Evolutionary conservation across 1,284 basidiomycete genomes (phyloP), one percentile per base, ranked within the genome.

Genomic region (Moniliophthora roreri): DNA sequence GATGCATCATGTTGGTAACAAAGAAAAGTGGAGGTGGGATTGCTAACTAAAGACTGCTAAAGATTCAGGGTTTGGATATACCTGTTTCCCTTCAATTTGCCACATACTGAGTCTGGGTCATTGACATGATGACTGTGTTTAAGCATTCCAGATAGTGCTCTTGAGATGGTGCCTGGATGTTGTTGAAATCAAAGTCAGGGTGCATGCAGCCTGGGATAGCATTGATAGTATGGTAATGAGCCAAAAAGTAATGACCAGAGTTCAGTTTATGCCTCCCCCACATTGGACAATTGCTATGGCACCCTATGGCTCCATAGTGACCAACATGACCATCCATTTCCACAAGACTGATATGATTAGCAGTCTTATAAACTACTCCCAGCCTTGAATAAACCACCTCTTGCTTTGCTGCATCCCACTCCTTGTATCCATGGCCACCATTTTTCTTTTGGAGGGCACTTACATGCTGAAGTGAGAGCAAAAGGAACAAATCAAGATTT

Each of bases 1-100:
- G 58, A 48, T 77, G 75, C 74, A 77, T 76, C 7, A 71, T 52
- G 52, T 78, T 71, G 0, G 50, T 51, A 0, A 56, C 51, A 52
- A 73, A 73, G 24, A 60, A 60, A 0, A 28, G 20, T 0, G 73
- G 72, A 1, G 73, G 38, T 0, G 58, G 54, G 10, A 67, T 58
- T 2, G 50, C 46, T 18, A 37, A 52, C 0, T 54, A 34, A 3
- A 69, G 34, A 10, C 61, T 66, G 34, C 58, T 55, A 20, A 69
- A 55, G 24, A 69, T 58, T 20, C 53, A 63, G 2, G 65, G 63
- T 24, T 66, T 67, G 7, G 45, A 57, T n/a, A 70, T 60, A 0
- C 67, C 63, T 20, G 66, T 68, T 6, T 55, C 48, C 7, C 56
- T 50, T 1, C 59, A 58, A 9, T 44, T 40, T n/a, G 32, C 15